A percentile compares a stretch with the other conserved stretches of the same genome.
phyloP scores from a whole-genome alignment of 306 rosid genomes.

The Quercus agrifolia region DNA sequence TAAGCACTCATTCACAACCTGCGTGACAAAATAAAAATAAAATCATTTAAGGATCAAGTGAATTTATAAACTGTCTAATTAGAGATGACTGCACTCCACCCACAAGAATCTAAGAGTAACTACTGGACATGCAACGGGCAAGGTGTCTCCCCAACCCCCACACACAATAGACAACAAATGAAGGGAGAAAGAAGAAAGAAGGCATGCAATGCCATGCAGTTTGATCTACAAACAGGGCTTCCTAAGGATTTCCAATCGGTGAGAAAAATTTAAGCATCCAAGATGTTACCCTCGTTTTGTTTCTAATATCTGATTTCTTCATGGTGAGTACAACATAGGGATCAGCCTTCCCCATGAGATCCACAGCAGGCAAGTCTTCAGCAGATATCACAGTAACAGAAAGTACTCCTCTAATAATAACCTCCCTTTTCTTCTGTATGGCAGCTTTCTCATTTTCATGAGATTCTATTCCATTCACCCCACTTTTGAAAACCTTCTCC shows the following conservation, averaged over 20 bases:
- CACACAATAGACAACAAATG: conserved; percentile 1
- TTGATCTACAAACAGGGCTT: not conserved
- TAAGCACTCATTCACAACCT: conserved; percentile 90
- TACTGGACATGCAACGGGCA: not conserved
- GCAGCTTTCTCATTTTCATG: conserved; percentile 56
- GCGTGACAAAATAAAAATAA: conserved; percentile 25
- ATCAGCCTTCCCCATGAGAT: conserved; percentile 89
- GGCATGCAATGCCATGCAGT: not conserved
- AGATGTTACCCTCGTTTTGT: conserved; percentile 79
- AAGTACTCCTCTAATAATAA: conserved; percentile 90
- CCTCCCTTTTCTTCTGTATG: conserved; percentile 66
- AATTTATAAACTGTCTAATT: conserved; percentile 9
- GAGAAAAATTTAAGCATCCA: not conserved
- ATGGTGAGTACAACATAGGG: conserved; percentile 78
- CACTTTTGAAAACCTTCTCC: conserved; percentile 73
- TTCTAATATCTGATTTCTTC: conserved; percentile 82
- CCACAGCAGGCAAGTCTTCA: conserved; percentile 85
- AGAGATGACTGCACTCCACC: not conserved
- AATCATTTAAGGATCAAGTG: not conserved
- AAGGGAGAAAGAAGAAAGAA: not conserved
- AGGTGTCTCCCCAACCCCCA: not conserved
- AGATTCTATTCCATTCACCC: conserved; percentile 59
- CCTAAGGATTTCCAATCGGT: conserved; percentile 9
- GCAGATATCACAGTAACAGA: conserved; percentile 85
- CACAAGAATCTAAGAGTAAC: conserved; percentile 9